Evolutionary conservation across 1,284 basidiomycete species (phyloP), one percentile per base, ranked within the genome.

Genomic region (Marasmius oreades): DNA sequence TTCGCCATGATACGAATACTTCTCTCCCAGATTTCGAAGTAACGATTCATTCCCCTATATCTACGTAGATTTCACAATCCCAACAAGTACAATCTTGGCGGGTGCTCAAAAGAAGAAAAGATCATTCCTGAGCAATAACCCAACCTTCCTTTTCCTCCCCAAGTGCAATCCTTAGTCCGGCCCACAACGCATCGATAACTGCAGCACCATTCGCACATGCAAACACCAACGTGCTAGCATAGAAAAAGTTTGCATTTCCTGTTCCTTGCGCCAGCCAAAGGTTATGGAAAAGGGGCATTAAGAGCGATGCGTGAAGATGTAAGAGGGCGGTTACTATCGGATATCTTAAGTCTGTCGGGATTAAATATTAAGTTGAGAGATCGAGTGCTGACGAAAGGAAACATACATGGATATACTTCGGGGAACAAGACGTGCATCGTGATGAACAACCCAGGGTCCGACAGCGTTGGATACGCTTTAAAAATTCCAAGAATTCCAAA

Each of bases 231-330:
- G 93, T 98, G 4, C 90, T 88, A 0, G 96, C 96, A 67, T 98
- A 99, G 76, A 93, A 98, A 73, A 99, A 99, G 70, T 99, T 99
- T 45, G 96, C 95, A 67, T 99, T 99, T 1, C 95, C 96, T 5
- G 94, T 93, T 0, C 95, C 95, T 51, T 94, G 90, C 7, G 79
- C 78, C 4, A 98, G 81, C 96, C 97, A 99, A 3, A 98, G 77
- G 59, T 93, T 84, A 66, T 97, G 86, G 70, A 99, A 95, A 16
- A 97, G 79, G 0, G 95, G 95, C 56, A 98, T 81, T 10, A 99
- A 85, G 22, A 95, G 79, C 0, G 86, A 79, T 0, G 95, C 86
- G 67, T 98, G 95, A 1, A 93, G 75, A 62, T 95, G 91, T 1
- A 95, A 80, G 37, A 95, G 80, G 5, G 85, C 74, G 1, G 94